A percentile compares a stretch with the other conserved stretches of the same genome.
phyloP scores from a whole-genome alignment of 2,329 filamentous ascomycete species.

The Pseudonectria buxi region DNA sequence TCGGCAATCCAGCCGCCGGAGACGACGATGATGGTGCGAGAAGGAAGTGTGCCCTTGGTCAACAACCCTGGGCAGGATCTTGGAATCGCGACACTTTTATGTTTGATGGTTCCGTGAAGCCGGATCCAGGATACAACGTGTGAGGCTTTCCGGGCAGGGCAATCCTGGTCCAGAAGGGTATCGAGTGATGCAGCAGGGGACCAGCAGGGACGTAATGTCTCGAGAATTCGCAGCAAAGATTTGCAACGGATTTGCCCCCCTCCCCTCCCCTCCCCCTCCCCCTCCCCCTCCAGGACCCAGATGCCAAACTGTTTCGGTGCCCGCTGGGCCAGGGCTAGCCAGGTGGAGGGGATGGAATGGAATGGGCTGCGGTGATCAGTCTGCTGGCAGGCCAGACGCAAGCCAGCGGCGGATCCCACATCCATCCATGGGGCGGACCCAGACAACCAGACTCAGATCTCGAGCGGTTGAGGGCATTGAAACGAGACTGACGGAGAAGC shows the following conservation, averaged over 20 bases:
- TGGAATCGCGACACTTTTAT: slow-evolving; percentile 23
- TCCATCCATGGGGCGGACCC: slow-evolving; percentile 10
- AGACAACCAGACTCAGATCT: no score
- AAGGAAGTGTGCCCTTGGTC: slow-evolving; percentile 2
- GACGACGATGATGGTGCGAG: slow-evolving; percentile 12
- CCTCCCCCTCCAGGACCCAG: no score
- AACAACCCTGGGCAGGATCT: slow-evolving; percentile 12
- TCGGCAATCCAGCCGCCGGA: slow-evolving; percentile 21
- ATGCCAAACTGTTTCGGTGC: slow-evolving; percentile 14
- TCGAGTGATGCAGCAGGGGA: slow-evolving; percentile 22
- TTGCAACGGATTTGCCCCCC: slow-evolving; percentile 23
- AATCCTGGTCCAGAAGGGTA: slow-evolving; percentile 19
- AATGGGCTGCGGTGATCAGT: slow-evolving; percentile 11
- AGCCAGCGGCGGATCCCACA: slow-evolving; percentile 16
- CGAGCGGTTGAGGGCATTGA: slow-evolving; percentile 14
- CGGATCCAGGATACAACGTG: slow-evolving; percentile 20
- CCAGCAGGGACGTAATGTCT: slow-evolving; percentile 20
- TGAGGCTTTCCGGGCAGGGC: slow-evolving; percentile 21
- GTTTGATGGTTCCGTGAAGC: slow-evolving; percentile 21
- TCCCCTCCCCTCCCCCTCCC: no score
- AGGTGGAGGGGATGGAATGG: neutral
- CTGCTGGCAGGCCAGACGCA: slow-evolving; percentile 19
- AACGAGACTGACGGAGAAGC: slow-evolving; percentile 6
- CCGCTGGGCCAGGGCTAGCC: slow-evolving; percentile 4
- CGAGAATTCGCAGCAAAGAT: slow-evolving; percentile 23